Evolutionary conservation across 352 stramenopile genomes (phyloP).

Genomic region (Globisporangium rhizosaccharum): DNA sequence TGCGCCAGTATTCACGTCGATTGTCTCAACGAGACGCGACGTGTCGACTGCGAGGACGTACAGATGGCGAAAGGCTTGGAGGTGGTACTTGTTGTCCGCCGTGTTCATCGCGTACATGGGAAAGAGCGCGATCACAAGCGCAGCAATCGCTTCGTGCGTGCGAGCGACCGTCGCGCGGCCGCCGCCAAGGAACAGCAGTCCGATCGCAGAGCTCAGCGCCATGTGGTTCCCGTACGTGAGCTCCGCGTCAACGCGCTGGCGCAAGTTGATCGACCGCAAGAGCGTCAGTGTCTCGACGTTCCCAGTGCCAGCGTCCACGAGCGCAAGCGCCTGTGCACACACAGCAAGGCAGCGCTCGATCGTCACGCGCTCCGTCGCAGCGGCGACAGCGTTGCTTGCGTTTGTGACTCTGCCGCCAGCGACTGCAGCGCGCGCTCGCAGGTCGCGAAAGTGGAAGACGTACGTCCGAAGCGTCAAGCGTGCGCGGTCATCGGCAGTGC

Average conservation of each 20-base stretch:
- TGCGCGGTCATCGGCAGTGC: slow-evolving; percentile 63
- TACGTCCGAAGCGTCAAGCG: slow-evolving; percentile 56
- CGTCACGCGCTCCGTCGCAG: slow-evolving; percentile 75
- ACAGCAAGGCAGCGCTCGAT: slow-evolving; percentile 93
- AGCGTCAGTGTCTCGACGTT: slow-evolving; percentile 92
- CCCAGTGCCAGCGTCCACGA: slow-evolving; percentile 95
- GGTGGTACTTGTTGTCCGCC: slow-evolving; percentile 92
- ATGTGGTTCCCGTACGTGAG: slow-evolving; percentile 96
- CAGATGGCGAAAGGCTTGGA: slow-evolving; percentile 89
- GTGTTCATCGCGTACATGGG: slow-evolving; percentile 91
- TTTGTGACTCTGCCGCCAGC: too few species aligned
- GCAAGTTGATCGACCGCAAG: slow-evolving; percentile 83
- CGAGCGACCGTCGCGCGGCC: slow-evolving; percentile 91
- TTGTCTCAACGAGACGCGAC: slow-evolving; percentile 59
- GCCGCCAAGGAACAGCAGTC: slow-evolving; percentile 95
- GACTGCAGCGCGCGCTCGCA: slow-evolving; percentile 32
- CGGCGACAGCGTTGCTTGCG: slow-evolving; percentile 37
- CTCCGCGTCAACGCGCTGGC: slow-evolving; percentile 68
- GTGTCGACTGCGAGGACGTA: slow-evolving; percentile 84
- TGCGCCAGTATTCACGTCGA: slow-evolving; percentile 59
- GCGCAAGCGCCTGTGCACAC: slow-evolving; percentile 87
- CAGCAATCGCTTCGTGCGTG: slow-evolving; percentile 88
- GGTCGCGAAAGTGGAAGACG: slow-evolving; percentile 70
- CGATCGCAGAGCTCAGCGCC: slow-evolving; percentile 91
- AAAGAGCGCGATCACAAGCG: slow-evolving; percentile 93